These are phyloP conservation scores for Penicillium crystallinum DNA, from an alignment of 495 filamentous ascomycete genomes.

Conservation along the genomic window DNA sequence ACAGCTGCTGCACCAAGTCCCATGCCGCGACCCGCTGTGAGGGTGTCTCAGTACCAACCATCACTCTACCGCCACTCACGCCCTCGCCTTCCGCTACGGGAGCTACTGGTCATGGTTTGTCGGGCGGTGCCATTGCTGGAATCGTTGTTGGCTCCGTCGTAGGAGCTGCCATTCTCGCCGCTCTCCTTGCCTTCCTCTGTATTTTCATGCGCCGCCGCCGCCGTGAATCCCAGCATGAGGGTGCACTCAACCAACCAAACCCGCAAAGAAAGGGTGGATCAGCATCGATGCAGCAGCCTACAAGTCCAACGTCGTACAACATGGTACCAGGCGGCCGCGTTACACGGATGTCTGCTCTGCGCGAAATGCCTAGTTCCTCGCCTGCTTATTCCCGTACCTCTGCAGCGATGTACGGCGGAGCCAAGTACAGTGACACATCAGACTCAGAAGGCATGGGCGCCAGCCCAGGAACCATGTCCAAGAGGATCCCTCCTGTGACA, in stretches of 20 bases:
- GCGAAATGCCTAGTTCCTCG: slow-evolving; percentile 59
- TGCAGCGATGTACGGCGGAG: slow-evolving; percentile 35
- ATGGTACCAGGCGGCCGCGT: slow-evolving; percentile 83
- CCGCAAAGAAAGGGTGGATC: slow-evolving; percentile 57
- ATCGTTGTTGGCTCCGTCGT: slow-evolving; percentile 78
- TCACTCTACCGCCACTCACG: slow-evolving; percentile 60
- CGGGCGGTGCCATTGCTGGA: slow-evolving; percentile 82
- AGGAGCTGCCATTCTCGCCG: slow-evolving; percentile 61
- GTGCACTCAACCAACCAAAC: slow-evolving; percentile 79
- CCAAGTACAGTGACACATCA: slow-evolving; percentile 64
- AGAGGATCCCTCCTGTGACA: slow-evolving; percentile 54
- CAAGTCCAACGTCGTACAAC: slow-evolving; percentile 58
- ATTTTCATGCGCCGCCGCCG: slow-evolving; percentile 55
- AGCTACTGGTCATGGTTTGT: slow-evolving; percentile 50
- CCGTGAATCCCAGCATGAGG: slow-evolving; percentile 51
- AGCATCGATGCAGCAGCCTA: slow-evolving; percentile 45
- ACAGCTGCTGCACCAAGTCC: slow-evolving; percentile 90
- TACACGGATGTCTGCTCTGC: slow-evolving; percentile 91
- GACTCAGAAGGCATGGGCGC: slow-evolving; percentile 75
- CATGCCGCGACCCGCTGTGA: slow-evolving; percentile 64
- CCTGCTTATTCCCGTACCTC: slow-evolving; percentile 48
- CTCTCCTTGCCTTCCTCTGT: slow-evolving; percentile 56
- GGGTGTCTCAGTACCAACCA: slow-evolving; percentile 67
- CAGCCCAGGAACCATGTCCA: slow-evolving; percentile 70
- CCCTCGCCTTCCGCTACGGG: slow-evolving; percentile 33